Percentiles rank a stretch among this genome's conserved stretches.
Evolutionary conservation across 129 eudicot genomes (phyloP).

Genomic region (Smallanthus sonchifolius): DNA sequence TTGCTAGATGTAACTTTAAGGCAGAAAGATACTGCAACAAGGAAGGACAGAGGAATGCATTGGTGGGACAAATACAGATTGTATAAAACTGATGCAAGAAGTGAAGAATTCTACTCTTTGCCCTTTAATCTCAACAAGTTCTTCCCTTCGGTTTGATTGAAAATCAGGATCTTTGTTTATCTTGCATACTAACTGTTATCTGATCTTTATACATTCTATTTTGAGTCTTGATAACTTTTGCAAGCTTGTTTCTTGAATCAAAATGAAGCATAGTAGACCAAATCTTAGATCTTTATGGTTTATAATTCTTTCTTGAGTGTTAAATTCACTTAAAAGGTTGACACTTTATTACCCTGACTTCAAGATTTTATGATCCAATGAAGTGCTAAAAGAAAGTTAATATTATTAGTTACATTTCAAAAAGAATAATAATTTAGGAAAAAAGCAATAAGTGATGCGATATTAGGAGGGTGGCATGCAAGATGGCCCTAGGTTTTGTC

Average conservation of each 20-base stretch:
- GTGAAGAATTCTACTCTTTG: slow-evolving; percentile 87
- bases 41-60: slow-evolving; percentile 90
- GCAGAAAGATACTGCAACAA: slow-evolving; percentile 58
- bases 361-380: not conserved
- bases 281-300: no score
- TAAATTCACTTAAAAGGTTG: not conserved
- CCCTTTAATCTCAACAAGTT: slow-evolving; percentile 95
- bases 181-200: slow-evolving; percentile 11
- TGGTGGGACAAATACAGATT: slow-evolving; percentile 93
- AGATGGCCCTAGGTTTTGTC: slow-evolving; percentile 13
- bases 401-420: not conserved
- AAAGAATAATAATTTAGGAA: not conserved
- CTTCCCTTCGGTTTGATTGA: slow-evolving; percentile 73
- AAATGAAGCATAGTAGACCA: slow-evolving; percentile 3
- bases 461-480: slow-evolving; percentile 1
- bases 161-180: not conserved
- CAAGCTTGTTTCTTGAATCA: slow-evolving; percentile 19
- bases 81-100: slow-evolving; percentile 82
- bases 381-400: not conserved
- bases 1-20: slow-evolving; percentile 67
- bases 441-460: slow-evolving; percentile 10
- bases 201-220: slow-evolving; percentile 16
- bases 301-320: not conserved
- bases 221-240: slow-evolving; percentile 24
- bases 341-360: not conserved